Evolutionary conservation across 495 filamentous ascomycete species (phyloP), one percentile per base, ranked within the genome.

Genomic region (Hypoxylon rickii): DNA sequence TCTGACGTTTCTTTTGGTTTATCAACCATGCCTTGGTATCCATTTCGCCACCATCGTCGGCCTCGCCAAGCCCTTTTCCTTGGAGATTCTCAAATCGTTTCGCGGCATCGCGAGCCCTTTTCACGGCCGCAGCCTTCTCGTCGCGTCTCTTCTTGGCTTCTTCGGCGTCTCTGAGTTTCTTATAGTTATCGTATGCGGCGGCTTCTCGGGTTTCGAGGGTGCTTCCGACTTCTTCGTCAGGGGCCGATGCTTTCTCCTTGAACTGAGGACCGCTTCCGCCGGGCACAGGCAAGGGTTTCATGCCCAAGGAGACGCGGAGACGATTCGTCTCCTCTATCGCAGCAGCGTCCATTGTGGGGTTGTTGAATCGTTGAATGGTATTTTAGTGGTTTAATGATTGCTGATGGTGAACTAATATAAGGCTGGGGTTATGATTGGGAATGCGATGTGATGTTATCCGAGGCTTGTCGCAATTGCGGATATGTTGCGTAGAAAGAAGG

Each of bases 261-360:
- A 66, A 56, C 31, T 63, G 41, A 50, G 69, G 64, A 29, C 76
- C 80, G 20, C 77, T 75, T 47, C 73, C 73, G 44, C 89, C 87
- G 16, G 89, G 88, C 7, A 95, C 89, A 40, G 91, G 91, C 58
- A 98, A 79, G 24, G 92, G 93, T 64, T 92, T 90, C 76, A 96
- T 86, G 53, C 94, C 94, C 60, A 97, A 80, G 31, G 90, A 89
- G 55, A 85, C 80, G 36, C 94, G 92, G 60, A 96, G 86, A 66
- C 92, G 89, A 79, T 98, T 98, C 39, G 90, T 89, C 78, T 96
- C 90, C 69, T 96, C 91, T 68, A 98, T 92, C 46, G 89, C 87
- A 21, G 92, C 83, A 61, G 85, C 79, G 78, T 93, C 89, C 89
- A 93, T 95, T 29, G 51, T 84, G 46, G n/a, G n/a, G n/a, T n/a